These are phyloP conservation scores for Suillus clintonianus DNA, from an alignment of 768 basidiomycete genomes.

Conservation along the genomic window DNA sequence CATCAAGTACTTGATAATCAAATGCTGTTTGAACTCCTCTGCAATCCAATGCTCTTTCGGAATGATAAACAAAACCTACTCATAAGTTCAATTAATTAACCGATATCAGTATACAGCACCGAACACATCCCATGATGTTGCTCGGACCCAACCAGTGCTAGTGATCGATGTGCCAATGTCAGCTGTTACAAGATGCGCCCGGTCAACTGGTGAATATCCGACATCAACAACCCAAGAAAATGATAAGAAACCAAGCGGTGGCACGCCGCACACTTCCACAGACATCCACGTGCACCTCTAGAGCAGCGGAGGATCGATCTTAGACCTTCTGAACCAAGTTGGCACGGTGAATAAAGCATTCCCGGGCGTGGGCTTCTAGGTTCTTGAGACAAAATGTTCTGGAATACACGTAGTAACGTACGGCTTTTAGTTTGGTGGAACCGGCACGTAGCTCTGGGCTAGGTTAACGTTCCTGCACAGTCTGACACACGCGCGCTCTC, in stretches of 20 bases:
- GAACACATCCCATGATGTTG: background rate
- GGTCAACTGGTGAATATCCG: background rate
- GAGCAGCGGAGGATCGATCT: background rate
- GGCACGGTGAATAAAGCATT: background rate
- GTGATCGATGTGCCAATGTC: background rate
- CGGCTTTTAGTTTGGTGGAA: background rate
- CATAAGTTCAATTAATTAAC: background rate
- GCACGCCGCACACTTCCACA: background rate
- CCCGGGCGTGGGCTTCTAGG: background rate
- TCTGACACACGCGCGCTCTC: background rate
- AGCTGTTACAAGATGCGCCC: background rate
- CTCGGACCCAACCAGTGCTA: background rate
- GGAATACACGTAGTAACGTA: background rate
- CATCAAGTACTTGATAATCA: background rate
- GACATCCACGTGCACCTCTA: background rate
- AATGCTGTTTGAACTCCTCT: background rate
- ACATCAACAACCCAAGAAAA: background rate
- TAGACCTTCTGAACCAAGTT: background rate
- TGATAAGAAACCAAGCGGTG: background rate
- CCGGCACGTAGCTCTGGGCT: too few relatives aligned
- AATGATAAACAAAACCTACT: background rate
- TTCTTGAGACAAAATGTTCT: background rate
- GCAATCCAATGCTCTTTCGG: background rate
- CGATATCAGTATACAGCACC: background rate
- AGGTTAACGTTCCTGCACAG: background rate